Evolutionary conservation across 768 basidiomycete species (phyloP), one percentile per base, ranked within the genome.

Genomic region (Clavaria fumosa): DNA sequence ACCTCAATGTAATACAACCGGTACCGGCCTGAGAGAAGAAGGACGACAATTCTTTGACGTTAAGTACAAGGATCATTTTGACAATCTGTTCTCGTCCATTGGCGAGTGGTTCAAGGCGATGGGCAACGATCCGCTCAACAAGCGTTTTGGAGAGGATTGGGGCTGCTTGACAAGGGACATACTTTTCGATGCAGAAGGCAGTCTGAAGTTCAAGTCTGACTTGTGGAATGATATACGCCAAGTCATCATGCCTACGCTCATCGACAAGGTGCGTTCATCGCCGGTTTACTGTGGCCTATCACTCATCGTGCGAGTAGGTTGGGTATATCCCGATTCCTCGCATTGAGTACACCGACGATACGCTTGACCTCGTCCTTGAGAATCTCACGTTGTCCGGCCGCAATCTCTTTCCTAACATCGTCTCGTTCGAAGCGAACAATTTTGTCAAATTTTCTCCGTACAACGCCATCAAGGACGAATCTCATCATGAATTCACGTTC

Each of bases 291-390:
- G 7, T 17, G 37, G 7, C 38, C 6, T 18, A 21, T 10, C 10
- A 31, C 18, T 17, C 30, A 32, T 0, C 38, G n/a, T 23, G 18
- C 2, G 19, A 28, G 14, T 36, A 82, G 73, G 63, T 80, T 35
- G 79, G 78, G 15, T 80, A 85, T 48, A 52, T 91, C 38, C 89
- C 89, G 5, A 91, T 97, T 45, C 93, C 93, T 0, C 78, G 89
- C 23, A 74, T 90, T 52, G 91, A 95, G 57, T 97, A 95, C 60
- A 79, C 81, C 23, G 88, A 93, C 56, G 78, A 86, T 36, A 52
- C 66, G 4, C 59, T 91, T 43, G 91, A 95, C 48, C 69, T 95
- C 31, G 84, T 93, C 41, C 74, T 96, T 44, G 93, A 96, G 66
- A 96, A 93, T 55, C 69, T 96, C 23, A 81, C 83, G 1, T 66